Evolutionary conservation across 768 basidiomycete genomes (phyloP), one percentile per base, ranked within the genome.

Genomic region (Panellus pusillus): DNA sequence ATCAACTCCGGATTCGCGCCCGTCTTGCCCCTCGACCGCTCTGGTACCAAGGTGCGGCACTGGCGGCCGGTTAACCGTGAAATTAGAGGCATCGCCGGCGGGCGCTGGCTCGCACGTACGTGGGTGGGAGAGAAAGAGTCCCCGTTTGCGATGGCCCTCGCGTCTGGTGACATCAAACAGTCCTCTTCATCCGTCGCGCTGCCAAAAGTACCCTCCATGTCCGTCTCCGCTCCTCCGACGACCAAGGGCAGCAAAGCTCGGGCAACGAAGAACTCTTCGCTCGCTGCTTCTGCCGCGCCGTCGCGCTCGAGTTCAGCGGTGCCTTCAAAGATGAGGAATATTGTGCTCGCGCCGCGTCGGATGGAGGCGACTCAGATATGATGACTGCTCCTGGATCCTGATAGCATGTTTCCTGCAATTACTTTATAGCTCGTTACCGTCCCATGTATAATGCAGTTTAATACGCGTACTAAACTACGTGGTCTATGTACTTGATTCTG

Each of bases 121-220:
- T 92, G 89, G 89, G 87, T 89, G n/a, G 90, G 89, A 19, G 85
- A 84, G 56, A 90, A 88, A 67, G 87, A 90, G 46, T 89, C 87
- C 9, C 79, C 86, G 45, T 83, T 79, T 53, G 79, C 83, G 7
- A 61, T 69, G 20, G 67, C 71, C 24, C 48, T 68, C 18, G 69
- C 71, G 18, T 55, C 67, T 14, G 61, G 61, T 31, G 67, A 64
- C 8, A 9, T 35, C 32, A 66, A 71, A 39, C 63, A 64, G 38
- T 61, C 62, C 15, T 68, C 68, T 46, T 44, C 63, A 11, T 35
- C 32, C 32, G 64, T 76, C 8, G 58, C 68, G 18, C 53, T 73
- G 18, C 67, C 73, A 12, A 79, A 79, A 56, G 61, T 75, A 41
- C 66, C 72, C 12, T 66, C 69, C 6, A 54, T 64, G 28, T 79